Evolutionary conservation across 2,329 filamentous ascomycete genomes (phyloP).

Genomic region (Emydomyces testavorans): DNA sequence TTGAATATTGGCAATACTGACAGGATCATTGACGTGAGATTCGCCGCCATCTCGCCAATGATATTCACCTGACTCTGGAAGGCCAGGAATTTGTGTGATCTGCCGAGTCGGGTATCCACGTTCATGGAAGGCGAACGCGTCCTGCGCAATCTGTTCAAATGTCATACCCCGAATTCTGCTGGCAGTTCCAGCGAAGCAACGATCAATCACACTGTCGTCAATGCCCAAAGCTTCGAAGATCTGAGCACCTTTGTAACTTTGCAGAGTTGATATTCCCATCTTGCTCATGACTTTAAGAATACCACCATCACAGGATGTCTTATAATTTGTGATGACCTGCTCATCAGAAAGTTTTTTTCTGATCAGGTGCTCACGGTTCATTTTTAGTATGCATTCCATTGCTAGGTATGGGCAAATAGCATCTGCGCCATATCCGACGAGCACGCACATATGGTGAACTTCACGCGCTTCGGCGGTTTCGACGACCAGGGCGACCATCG

Average conservation of each 20-base stretch:
- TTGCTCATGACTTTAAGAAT: conserved; percentile 99
- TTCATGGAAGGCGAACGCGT: conserved; percentile 90
- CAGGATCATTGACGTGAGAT: conserved; percentile 87
- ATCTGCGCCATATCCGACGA: conserved; percentile 89
- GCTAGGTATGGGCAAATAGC: conserved; percentile 90
- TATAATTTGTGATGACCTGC: conserved; percentile 85
- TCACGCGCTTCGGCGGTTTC: conserved; percentile 94
- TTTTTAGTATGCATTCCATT: conserved; percentile 93
- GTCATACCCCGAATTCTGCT: conserved; percentile 90
- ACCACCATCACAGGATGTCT: conserved; percentile 89
- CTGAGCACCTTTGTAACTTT: conserved; percentile 94
- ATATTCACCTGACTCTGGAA: conserved; percentile 90
- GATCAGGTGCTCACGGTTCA: conserved; percentile 85
- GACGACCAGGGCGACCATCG: conserved; percentile 71
- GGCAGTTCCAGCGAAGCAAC: conserved; percentile 88
- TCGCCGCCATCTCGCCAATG: conserved; percentile 97
- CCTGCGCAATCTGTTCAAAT: conserved; percentile 84
- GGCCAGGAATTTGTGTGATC: conserved; percentile 64
- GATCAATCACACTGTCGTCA: conserved; percentile 81
- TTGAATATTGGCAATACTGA: conserved; percentile 91
- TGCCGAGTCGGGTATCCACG: conserved; percentile 74
- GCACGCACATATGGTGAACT: conserved; percentile 97
- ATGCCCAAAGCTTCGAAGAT: conserved; percentile 95
- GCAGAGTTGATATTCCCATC: conserved; percentile 96
- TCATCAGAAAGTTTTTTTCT: conserved; percentile 77